phyloP scores from a whole-genome alignment of 805 yeast genomes.

The Komagataella populi region DNA sequence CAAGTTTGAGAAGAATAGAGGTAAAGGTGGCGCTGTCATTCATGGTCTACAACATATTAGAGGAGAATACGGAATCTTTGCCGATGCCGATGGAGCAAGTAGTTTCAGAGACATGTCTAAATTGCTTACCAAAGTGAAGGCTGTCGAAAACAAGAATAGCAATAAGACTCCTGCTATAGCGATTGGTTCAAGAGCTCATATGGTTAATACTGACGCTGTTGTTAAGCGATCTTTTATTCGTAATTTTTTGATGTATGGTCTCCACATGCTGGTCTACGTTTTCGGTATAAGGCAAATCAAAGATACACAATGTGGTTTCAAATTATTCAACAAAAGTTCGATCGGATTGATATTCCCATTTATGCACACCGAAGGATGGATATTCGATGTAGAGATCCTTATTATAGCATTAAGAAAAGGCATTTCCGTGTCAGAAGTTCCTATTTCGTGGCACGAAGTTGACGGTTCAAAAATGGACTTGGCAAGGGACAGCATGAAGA shows the following conservation, averaged over 20 bases:
- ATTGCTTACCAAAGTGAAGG: slow-evolving; percentile 29
- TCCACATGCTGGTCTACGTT: slow-evolving; percentile 72
- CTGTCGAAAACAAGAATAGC: slow-evolving; percentile 10
- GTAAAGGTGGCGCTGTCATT: slow-evolving; percentile 94
- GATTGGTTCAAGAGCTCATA: slow-evolving; percentile 91
- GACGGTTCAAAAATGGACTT: slow-evolving; percentile 89
- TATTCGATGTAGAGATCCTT: slow-evolving; percentile 88
- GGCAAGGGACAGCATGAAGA: slow-evolving; percentile 77
- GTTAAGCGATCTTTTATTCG: slow-evolving; percentile 85
- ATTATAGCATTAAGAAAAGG: slow-evolving; percentile 63
- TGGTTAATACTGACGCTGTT: slow-evolving; percentile 92
- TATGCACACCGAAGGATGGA: slow-evolving; percentile 97
- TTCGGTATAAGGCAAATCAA: slow-evolving; percentile 81
- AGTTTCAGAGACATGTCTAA: slow-evolving; percentile 54
- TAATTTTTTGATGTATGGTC: slow-evolving; percentile 84
- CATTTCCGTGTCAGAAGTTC: slow-evolving; percentile 59
- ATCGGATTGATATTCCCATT: slow-evolving; percentile 60
- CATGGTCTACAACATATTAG: slow-evolving; percentile 74
- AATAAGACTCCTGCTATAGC: slow-evolving; percentile 42
- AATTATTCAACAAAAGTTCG: slow-evolving; percentile 69
- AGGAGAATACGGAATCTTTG: slow-evolving; percentile 71
- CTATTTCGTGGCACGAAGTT: slow-evolving; percentile 95
- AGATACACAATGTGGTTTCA: slow-evolving; percentile 97
- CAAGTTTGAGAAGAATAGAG: slow-evolving; percentile 64
- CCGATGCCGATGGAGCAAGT: slow-evolving; percentile 97